Evolutionary conservation across 345 rosid species (phyloP), one percentile per base, ranked within the genome.

Genomic region (Linum usitatissimum): DNA sequence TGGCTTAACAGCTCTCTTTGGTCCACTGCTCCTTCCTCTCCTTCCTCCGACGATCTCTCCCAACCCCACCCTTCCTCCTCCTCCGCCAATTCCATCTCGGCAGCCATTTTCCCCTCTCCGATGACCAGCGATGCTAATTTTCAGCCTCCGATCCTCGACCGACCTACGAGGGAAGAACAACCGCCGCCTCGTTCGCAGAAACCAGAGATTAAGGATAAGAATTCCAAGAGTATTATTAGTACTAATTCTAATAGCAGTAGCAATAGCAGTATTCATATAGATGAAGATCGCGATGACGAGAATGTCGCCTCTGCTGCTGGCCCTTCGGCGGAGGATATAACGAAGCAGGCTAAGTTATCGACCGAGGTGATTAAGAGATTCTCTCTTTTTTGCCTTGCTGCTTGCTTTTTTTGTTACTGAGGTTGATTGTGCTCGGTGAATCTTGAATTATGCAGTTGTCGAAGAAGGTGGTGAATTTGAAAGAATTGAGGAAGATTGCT

Each of bases 1-100:
- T 92, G 98, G 98, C 91, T 92, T 74, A 92, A 92, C 76, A 92
- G 93, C 71, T 83, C 97, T 21, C 75, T 92, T 60, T 92, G 97
- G 97, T 84, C 86, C 61, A 70, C 90, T 74, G 54, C 81, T 57
- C 76, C 86, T 23, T 60, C 81, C 62, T 71, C 78, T 18, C 34
- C 39, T 14, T 53, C 83, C 66, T 55, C 74, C 63, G 54, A 65
- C 49, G 60, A 73, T 61, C 56, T 10, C 57, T 51, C 57, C 49
- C 59, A 30, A 6, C 60, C 12, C 59, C 38, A 18, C 60, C 23
- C 58, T 55, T 21, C 68, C 30, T 64, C 72, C 59, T 49, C 72
- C 59, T 49, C 83, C 60, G 9, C 72, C 42, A 15, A 60, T 57
- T 12, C 64, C 9, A 42, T 30, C 0, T 57, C 75, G 23, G 57